phyloP scores from a whole-genome alignment of 257 asterid species.

The Forsythia viridissima region DNA sequence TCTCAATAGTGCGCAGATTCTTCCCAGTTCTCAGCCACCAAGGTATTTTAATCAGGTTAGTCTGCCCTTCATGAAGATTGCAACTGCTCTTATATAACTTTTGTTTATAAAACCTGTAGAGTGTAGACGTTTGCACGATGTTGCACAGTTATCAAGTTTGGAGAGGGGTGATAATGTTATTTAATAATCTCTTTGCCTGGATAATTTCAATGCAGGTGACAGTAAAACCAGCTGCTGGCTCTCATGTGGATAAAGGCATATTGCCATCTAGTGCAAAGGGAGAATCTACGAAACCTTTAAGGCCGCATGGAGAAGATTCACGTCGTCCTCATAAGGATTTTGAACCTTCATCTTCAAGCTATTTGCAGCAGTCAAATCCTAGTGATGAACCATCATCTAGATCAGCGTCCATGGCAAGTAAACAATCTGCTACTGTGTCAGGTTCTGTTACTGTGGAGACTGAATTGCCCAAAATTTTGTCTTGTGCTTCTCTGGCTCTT shows the following conservation, averaged over 20 bases:
- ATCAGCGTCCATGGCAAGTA: slow-evolving; percentile 23
- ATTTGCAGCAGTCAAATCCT: slow-evolving; percentile 44
- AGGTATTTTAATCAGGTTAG: slow-evolving; percentile 71
- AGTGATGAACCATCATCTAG: slow-evolving; percentile 37
- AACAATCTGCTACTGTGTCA: slow-evolving; percentile 22
- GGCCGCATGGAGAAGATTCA: slow-evolving; percentile 34
- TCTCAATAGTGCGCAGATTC: slow-evolving; percentile 40
- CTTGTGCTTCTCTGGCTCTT: slow-evolving; percentile 28
- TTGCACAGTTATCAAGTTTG: slow-evolving; percentile 3
- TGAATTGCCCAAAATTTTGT: slow-evolving; percentile 20
- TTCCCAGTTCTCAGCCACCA: slow-evolving; percentile 64
- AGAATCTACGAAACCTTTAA: slow-evolving; percentile 41
- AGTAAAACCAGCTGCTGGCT: slow-evolving; percentile 60
- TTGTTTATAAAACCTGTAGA: background rate
- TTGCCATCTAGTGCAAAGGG: slow-evolving; percentile 41
- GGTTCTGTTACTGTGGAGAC: slow-evolving; percentile 37
- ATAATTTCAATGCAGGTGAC: slow-evolving; percentile 51
- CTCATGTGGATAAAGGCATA: slow-evolving; percentile 55
- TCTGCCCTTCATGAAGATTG: slow-evolving; percentile 17
- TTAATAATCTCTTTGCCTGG: background rate
- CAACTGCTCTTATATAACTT: background rate
- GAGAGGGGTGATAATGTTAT: slow-evolving; percentile 1
- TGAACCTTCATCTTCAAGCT: slow-evolving; percentile 39
- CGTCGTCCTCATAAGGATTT: slow-evolving; percentile 40
- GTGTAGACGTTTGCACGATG: background rate